Evolutionary conservation across 2,329 filamentous ascomycete species (phyloP).

Genomic region (Penicillium expansum): DNA sequence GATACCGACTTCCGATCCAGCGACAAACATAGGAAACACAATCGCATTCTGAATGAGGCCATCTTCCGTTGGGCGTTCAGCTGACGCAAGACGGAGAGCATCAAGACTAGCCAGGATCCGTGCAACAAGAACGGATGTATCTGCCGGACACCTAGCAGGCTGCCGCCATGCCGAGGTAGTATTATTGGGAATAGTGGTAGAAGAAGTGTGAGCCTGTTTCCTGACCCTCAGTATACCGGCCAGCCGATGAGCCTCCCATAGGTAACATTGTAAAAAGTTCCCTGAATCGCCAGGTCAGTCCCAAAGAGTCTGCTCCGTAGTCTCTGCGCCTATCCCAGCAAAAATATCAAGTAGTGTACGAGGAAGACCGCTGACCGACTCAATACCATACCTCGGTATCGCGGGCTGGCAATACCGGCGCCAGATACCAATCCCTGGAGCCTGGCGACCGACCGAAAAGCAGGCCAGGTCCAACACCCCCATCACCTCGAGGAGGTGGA

Average conservation of each 20-base stretch:
- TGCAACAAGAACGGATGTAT: constrained; percentile 18
- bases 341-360: constrained; percentile 29
- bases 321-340: constrained; percentile 23
- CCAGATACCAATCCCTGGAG: constrained; percentile 29
- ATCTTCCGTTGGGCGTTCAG: constrained; percentile 17
- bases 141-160: constrained; percentile 7
- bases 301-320: constrained; percentile 30
- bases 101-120: constrained; percentile 28
- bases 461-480: constrained; percentile 33
- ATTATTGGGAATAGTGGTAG: neutral
- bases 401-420: constrained; percentile 24
- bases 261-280: constrained; percentile 27
- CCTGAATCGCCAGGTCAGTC: constrained; percentile 29
- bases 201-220: neutral
- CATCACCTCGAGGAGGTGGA: constrained; percentile 32
- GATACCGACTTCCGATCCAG: constrained; percentile 19
- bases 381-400: constrained; percentile 14
- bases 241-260: constrained; percentile 32
- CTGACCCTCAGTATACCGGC: constrained; percentile 28
- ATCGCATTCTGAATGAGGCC: constrained; percentile 25
- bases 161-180: constrained; percentile 6
- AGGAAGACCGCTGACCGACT: constrained; percentile 31
- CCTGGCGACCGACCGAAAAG: constrained; percentile 27
- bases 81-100: constrained; percentile 23
- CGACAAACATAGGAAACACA: constrained; percentile 26